A percentile compares a stretch with the other conserved stretches of the same genome.
phyloP scores from a whole-genome alignment of 2,329 filamentous ascomycete species.

The Penicillium sp. region DNA sequence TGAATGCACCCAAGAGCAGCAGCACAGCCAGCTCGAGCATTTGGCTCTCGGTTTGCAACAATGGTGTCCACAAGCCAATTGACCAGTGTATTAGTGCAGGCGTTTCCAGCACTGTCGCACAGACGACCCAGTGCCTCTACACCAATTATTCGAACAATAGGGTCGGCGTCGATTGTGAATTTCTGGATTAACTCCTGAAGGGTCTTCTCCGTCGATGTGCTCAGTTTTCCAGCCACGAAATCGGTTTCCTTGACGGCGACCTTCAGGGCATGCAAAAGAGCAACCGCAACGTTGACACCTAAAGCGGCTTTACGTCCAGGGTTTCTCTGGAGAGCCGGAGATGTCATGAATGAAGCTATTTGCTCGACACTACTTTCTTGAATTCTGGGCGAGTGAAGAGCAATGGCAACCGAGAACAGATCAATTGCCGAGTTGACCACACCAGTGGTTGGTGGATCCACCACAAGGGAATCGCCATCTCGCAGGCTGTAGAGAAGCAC shows the following conservation, averaged over 20 bases:
- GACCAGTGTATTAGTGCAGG: constrained; percentile 85
- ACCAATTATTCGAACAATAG: constrained; percentile 80
- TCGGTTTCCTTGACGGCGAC: constrained; percentile 80
- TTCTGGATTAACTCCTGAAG: constrained; percentile 70
- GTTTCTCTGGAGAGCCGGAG: constrained; percentile 77
- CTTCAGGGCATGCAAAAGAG: constrained; percentile 76
- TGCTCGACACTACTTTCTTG: constrained; percentile 97
- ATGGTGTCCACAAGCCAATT: constrained; percentile 93
- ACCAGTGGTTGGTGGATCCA: constrained; percentile 84
- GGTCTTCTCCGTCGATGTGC: constrained; percentile 73
- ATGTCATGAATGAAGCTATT: constrained; percentile 83
- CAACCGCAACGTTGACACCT: constrained; percentile 83
- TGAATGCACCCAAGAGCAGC: constrained; percentile 92
- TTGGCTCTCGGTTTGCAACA: constrained; percentile 88
- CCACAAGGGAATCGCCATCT: constrained; percentile 51
- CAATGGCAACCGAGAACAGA: constrained; percentile 87
- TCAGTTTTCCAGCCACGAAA: constrained; percentile 71
- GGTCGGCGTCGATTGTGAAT: constrained; percentile 80
- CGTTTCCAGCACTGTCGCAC: constrained; percentile 80
- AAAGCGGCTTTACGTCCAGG: constrained; percentile 87
- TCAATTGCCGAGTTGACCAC: constrained; percentile 94
- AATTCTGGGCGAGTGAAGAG: constrained; percentile 83
- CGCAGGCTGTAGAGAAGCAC: constrained; percentile 69
- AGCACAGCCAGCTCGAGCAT: constrained; percentile 89
- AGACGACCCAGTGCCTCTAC: constrained; percentile 83